Evolutionary conservation across 176 grass and related monocot species (phyloP).

Genomic region (Ananas comosus): DNA sequence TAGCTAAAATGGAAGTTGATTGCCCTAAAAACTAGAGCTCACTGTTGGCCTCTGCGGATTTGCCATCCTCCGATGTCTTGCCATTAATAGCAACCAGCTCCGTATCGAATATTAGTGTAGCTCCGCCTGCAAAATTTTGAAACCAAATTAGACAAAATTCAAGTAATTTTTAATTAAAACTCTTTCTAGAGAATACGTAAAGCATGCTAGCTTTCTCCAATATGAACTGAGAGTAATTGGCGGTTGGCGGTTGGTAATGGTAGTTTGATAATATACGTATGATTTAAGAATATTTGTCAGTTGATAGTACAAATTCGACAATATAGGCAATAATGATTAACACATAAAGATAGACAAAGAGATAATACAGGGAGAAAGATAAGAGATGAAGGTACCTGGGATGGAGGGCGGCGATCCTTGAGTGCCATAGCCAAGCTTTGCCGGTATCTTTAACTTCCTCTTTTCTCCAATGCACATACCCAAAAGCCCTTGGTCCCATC

Average conservation of each 20-base stretch:
- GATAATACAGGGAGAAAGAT: neutral
- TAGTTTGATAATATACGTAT: too few species aligned
- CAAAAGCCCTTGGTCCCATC: constrained; percentile 94
- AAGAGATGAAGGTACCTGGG: constrained; percentile 15
- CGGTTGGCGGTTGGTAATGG: too few species aligned
- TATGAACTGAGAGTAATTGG: too few species aligned
- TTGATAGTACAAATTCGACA: neutral
- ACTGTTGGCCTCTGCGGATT: constrained; percentile 2
- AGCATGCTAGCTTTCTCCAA: too few species aligned
- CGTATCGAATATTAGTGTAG: constrained; percentile 93
- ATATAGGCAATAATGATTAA: neutral
- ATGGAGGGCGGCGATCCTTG: constrained; percentile 87
- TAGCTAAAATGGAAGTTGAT: neutral
- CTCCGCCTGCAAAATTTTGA: constrained; percentile 49
- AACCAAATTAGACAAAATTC: neutral
- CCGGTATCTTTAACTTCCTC: constrained; percentile 90
- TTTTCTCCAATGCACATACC: constrained; percentile 98
- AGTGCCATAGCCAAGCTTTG: constrained; percentile 84
- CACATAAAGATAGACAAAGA: neutral
- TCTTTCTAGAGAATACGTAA: too few species aligned
- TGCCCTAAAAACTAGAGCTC: constrained; percentile 45
- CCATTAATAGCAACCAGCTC: constrained; percentile 91
- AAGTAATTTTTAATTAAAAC: neutral
- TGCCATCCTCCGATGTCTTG: constrained; percentile 28
- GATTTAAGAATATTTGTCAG: too few species aligned